Conservation (phyloP, 345 rosid species). For the Eucalyptus polybractea region DNA sequence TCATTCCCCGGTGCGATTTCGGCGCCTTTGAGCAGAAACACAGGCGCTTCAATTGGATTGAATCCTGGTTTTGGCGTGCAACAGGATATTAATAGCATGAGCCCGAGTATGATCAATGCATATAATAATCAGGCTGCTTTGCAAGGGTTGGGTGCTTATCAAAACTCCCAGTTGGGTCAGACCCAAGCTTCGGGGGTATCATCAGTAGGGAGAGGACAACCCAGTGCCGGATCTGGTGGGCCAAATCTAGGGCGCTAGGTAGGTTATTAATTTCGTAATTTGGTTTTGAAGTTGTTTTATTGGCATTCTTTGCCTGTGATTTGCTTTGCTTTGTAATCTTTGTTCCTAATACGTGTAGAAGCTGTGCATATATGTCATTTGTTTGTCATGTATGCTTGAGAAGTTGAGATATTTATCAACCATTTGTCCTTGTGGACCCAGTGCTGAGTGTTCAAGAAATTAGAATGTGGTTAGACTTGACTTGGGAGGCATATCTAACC, state of each 20-base stretch:
- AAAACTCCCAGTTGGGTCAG: conserved; percentile 12
- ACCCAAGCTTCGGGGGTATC: background rate
- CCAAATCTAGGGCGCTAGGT: background rate
- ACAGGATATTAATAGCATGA: background rate
- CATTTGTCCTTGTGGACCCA: background rate
- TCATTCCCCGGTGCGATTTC: background rate
- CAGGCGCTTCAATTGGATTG: background rate
- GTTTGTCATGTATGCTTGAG: background rate
- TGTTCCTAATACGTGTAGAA: background rate
- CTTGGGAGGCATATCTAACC: background rate
- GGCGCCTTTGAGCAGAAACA: background rate
- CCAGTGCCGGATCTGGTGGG: background rate
- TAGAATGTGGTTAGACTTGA: background rate
- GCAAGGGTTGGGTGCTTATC: conserved; percentile 6
- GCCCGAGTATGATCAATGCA: conserved; percentile 1
- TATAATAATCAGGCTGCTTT: conserved; percentile 7
- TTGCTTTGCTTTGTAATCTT: background rate
- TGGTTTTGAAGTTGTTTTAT: background rate
- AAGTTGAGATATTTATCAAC: background rate
- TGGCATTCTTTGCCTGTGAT: background rate
- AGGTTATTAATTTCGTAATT: background rate
- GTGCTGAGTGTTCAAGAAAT: background rate
- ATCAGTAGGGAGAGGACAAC: conserved; percentile 2
- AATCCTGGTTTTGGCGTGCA: background rate
- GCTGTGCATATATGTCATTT: background rate